Percentiles rank a stretch among this genome's conserved stretches.
phyloP scores from a whole-genome alignment of 2,329 filamentous ascomycete species.

The Venturia carpophila region DNA sequence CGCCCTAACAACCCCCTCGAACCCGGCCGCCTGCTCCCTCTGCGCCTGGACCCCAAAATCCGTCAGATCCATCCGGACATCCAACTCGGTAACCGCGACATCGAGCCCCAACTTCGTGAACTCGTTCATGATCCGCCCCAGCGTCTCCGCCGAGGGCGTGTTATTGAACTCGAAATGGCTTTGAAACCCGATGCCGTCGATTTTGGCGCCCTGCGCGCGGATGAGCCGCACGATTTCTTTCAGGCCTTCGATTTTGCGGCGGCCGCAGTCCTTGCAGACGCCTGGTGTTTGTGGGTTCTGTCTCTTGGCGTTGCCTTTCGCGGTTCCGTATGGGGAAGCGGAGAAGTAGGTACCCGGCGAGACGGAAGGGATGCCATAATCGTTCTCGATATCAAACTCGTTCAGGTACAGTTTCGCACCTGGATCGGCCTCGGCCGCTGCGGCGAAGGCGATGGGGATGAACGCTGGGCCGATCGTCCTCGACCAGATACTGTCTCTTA shows the following conservation, averaged over 20 bases:
- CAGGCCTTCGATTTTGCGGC: not conserved
- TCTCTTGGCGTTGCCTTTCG: conserved; percentile 32
- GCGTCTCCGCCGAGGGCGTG: conserved; percentile 30
- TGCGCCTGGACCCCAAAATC: conserved; percentile 12
- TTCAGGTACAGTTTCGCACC: conserved; percentile 39
- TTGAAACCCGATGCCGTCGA: conserved; percentile 42
- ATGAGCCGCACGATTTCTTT: not conserved
- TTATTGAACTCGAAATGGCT: conserved; percentile 43
- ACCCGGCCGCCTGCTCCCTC: conserved; percentile 23
- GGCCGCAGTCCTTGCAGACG: not conserved
- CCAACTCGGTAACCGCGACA: conserved; percentile 56
- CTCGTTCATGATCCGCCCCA: conserved; percentile 41
- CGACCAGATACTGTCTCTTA: conserved; percentile 36
- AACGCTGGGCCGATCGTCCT: conserved; percentile 38
- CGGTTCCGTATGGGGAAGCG: conserved; percentile 27
- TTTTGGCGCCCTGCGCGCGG: conserved; percentile 25
- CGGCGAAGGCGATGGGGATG: conserved; percentile 39
- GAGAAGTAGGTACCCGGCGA: not conserved
- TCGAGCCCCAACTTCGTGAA: conserved; percentile 48
- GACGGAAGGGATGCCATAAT: conserved; percentile 21
- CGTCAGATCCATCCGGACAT: conserved; percentile 41
- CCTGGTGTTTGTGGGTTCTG: not conserved
- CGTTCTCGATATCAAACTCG: conserved; percentile 37
- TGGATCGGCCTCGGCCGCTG: conserved; percentile 35
- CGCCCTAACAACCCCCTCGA: conserved; percentile 40